These are phyloP conservation scores for Alternaria tenuissima DNA, from an alignment of 2,329 filamentous ascomycete genomes.

Conservation along the genomic window DNA sequence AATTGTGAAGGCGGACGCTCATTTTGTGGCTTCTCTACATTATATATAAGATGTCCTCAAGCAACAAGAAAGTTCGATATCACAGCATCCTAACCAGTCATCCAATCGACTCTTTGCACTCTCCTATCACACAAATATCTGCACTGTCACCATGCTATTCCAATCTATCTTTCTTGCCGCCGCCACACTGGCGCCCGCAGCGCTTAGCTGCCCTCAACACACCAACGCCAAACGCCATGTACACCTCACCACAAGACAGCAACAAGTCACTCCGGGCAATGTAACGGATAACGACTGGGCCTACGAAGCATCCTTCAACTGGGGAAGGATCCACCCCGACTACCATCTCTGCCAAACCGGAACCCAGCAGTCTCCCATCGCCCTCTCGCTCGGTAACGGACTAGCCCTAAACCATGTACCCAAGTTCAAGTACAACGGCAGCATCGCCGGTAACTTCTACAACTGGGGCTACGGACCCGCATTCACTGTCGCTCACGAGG, in stretches of 20 bases:
- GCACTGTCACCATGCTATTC: constrained; percentile 20
- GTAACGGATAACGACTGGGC: constrained; percentile 24
- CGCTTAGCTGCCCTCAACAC: constrained; percentile 26
- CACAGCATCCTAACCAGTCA: neutral
- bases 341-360: constrained; percentile 60
- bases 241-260: constrained; percentile 11
- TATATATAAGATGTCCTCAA: neutral
- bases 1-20: neutral
- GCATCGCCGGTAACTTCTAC: constrained; percentile 52
- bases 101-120: neutral
- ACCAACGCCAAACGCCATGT: constrained; percentile 20
- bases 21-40: neutral
- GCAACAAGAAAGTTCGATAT: neutral
- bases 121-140: neutral
- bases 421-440: constrained; percentile 53
- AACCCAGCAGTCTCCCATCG: constrained; percentile 61
- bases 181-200: constrained; percentile 13
- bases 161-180: constrained; percentile 11
- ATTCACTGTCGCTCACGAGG: constrained; percentile 52
- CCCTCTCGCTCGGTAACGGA: constrained; percentile 52
- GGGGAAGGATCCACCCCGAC: constrained; percentile 50
- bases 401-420: constrained; percentile 53
- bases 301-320: constrained; percentile 47
- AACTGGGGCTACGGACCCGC: constrained; percentile 62
- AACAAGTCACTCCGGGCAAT: constrained; percentile 6